phyloP scores from a whole-genome alignment of 352 stramenopile genomes.

The Phytophthora chlamydospora region DNA sequence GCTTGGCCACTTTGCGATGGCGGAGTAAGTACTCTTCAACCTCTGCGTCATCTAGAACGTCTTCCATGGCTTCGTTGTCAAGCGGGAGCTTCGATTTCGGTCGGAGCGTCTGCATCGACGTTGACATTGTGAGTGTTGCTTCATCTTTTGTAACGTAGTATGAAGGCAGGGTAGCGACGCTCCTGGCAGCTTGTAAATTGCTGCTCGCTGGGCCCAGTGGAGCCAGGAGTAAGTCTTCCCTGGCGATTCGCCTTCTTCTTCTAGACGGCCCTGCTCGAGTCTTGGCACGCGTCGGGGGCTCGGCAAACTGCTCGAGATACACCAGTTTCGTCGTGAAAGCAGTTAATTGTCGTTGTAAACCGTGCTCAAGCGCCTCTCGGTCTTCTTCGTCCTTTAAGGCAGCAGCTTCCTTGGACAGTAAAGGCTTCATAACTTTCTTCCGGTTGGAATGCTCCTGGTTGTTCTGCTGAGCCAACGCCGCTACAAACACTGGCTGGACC shows the following conservation, averaged over 20 bases:
- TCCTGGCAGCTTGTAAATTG: slow-evolving; percentile 21
- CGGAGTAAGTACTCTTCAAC: slow-evolving; percentile 15
- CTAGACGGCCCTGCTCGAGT: slow-evolving; percentile 12
- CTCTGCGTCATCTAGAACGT: slow-evolving; percentile 40
- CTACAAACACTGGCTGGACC: slow-evolving; percentile 53
- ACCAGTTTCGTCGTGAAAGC: slow-evolving; percentile 42
- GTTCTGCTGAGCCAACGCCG: slow-evolving; percentile 26
- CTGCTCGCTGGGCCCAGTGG: slow-evolving; percentile 12
- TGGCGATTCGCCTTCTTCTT: slow-evolving; percentile 21
- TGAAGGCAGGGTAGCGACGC: slow-evolving; percentile 4
- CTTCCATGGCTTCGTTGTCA: slow-evolving; percentile 20
- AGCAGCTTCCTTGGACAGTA: slow-evolving; percentile 26
- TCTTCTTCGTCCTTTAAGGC: slow-evolving; percentile 34
- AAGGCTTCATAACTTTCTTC: slow-evolving; percentile 9
- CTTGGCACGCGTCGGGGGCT: slow-evolving; percentile 11
- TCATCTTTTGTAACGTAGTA: background rate
- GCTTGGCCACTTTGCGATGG: slow-evolving; percentile 29
- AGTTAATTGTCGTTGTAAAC: slow-evolving; percentile 25
- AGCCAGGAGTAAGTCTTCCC: slow-evolving; percentile 25
- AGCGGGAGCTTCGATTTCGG: background rate
- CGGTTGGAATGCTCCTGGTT: slow-evolving; percentile 19
- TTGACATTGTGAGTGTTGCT: slow-evolving; percentile 13
- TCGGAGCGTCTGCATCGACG: slow-evolving; percentile 24
- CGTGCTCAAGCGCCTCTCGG: slow-evolving; percentile 14
- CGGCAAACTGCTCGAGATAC: slow-evolving; percentile 38